Conservation (phyloP, 106 monocot species). For the Ottelia alismoides region DNA sequence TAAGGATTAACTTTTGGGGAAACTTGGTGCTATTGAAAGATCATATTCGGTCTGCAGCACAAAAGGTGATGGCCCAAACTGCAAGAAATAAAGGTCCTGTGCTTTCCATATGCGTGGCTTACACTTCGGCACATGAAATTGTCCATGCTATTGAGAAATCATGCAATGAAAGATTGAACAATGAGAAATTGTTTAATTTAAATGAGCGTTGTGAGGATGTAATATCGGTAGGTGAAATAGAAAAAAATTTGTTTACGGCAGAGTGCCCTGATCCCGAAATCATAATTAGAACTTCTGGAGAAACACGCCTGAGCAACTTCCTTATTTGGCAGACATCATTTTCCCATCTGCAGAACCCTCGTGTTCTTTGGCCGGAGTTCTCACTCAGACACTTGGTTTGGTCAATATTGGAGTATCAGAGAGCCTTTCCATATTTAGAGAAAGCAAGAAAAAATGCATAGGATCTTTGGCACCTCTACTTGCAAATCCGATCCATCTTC, state of each 20-base stretch:
- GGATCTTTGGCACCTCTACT: too few species aligned
- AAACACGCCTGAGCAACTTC: constrained; percentile 23
- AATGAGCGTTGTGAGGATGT: not conserved
- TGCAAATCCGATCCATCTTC: too few species aligned
- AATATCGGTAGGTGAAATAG: constrained; percentile 10
- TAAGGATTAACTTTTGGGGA: constrained; percentile 23
- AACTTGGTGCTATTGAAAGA: constrained; percentile 13
- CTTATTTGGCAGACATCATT: constrained; percentile 21
- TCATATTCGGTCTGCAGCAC: constrained; percentile 14
- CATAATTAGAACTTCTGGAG: constrained; percentile 17
- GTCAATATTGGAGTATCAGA: constrained; percentile 24
- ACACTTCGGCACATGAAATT: constrained; percentile 19
- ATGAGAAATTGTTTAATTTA: not conserved
- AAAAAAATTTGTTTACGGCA: constrained; percentile 8
- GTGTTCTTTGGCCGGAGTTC: constrained; percentile 22
- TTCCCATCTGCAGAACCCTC: constrained; percentile 20
- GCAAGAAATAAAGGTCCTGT: constrained; percentile 12
- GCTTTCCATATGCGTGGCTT: constrained; percentile 21
- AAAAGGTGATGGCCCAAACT: constrained; percentile 19
- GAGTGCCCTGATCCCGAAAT: constrained; percentile 22
- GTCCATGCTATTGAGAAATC: constrained; percentile 13
- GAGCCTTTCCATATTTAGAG: constrained; percentile 11
- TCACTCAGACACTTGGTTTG: constrained; percentile 17
- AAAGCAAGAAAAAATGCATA: constrained; percentile 3
- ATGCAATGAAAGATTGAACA: not conserved